These are phyloP conservation scores for Parachaetomium inaequale DNA, from an alignment of 495 filamentous ascomycete species.

Conservation along the genomic window DNA sequence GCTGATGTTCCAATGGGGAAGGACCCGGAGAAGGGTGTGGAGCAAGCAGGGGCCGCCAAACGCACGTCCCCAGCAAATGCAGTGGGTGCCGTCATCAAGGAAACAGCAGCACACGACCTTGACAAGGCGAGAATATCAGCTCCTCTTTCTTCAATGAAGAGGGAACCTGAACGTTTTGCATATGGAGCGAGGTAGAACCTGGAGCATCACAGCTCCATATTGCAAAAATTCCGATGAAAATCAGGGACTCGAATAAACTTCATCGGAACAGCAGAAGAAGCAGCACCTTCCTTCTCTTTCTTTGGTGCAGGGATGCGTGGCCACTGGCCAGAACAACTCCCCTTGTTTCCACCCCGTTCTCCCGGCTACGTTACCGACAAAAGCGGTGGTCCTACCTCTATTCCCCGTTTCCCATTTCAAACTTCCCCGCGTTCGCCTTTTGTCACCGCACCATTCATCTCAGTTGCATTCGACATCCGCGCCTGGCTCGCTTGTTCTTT, in stretches of 20 bases:
- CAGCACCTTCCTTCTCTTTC: neutral
- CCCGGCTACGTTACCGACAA: constrained; percentile 4
- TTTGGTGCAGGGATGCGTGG: neutral
- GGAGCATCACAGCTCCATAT: neutral
- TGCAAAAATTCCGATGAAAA: neutral
- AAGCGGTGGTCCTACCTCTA: neutral
- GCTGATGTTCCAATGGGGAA: constrained; percentile 21
- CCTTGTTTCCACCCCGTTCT: neutral
- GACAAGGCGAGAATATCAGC: neutral
- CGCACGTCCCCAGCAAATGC: neutral
- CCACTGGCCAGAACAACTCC: neutral
- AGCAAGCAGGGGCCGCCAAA: constrained; percentile 8
- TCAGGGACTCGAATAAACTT: too few relatives aligned
- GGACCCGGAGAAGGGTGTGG: neutral
- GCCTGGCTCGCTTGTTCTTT: constrained; percentile 22
- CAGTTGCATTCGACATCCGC: neutral
- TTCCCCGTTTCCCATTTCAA: constrained; percentile 10
- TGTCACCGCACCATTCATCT: constrained; percentile 6
- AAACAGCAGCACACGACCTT: constrained; percentile 6
- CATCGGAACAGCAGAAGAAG: too few relatives aligned
- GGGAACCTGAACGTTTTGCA: too few relatives aligned
- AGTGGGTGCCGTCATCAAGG: constrained; percentile 25
- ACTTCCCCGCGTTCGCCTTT: constrained; percentile 22
- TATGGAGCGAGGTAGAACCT: neutral
- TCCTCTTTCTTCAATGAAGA: neutral